Evolutionary conservation across 192 early-diverging fungal genomes (phyloP).

Genomic region (Podila epigama): DNA sequence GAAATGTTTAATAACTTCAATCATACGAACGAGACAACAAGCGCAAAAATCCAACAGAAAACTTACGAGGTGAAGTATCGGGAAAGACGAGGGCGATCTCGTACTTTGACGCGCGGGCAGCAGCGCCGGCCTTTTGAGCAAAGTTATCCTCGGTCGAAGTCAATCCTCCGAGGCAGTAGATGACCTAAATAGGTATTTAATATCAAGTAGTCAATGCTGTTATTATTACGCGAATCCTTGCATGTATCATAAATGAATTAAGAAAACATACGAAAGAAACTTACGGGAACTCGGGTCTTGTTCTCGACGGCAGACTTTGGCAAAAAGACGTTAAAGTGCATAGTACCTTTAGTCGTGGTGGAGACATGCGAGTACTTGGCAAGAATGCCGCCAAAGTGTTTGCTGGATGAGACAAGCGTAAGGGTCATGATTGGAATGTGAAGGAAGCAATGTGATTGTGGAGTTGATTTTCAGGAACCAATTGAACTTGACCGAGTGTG

Average conservation of each 20-base stretch:
- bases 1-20: not conserved
- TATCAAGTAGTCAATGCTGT: not conserved
- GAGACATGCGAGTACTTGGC: constrained; percentile 80
- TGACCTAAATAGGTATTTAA: constrained; percentile 41
- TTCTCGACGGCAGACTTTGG: constrained; percentile 57
- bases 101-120: constrained; percentile 66
- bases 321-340: constrained; percentile 81
- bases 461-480: no score
- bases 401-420: constrained; percentile 61
- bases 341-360: constrained; percentile 64
- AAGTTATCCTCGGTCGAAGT: constrained; percentile 91
- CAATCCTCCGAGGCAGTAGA: constrained; percentile 86
- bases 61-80: constrained; percentile 85
- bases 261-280: constrained; percentile 16
- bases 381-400: constrained; percentile 73
- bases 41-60: not conserved
- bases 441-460: not conserved
- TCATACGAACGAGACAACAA: no score
- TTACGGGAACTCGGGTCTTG: constrained; percentile 38
- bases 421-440: constrained; percentile 25
- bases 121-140: constrained; percentile 82
- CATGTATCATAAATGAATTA: no score
- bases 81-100: constrained; percentile 83
- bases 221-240: not conserved
- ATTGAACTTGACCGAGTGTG: no score